These are phyloP conservation scores for Ceratocystis smalleyi DNA, from an alignment of 2,329 filamentous ascomycete species.

Conservation along the genomic window DNA sequence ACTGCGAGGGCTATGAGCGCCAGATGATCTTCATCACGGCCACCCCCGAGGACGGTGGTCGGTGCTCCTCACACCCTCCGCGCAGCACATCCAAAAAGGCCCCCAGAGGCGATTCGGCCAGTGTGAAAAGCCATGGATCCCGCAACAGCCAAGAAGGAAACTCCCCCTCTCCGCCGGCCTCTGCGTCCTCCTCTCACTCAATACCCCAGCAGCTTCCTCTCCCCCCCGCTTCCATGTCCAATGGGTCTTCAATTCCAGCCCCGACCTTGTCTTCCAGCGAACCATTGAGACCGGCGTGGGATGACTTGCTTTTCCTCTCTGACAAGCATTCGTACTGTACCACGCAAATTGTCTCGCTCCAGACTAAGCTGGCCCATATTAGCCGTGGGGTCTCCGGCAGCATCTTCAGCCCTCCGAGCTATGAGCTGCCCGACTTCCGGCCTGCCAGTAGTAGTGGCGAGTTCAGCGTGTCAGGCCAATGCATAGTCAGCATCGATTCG, in stretches of 20 bases:
- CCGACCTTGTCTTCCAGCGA: slow-evolving; percentile 19
- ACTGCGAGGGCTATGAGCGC: slow-evolving; percentile 47
- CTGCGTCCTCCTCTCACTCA: not conserved
- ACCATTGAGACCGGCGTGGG: slow-evolving; percentile 36
- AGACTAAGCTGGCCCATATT: slow-evolving; percentile 25
- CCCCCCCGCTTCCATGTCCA: slow-evolving; percentile 6
- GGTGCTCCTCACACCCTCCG: slow-evolving; percentile 41
- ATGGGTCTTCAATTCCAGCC: not conserved
- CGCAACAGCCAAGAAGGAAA: slow-evolving; percentile 18
- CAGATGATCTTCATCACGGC: slow-evolving; percentile 49
- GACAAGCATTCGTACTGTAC: slow-evolving; percentile 25
- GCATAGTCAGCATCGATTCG: slow-evolving; percentile 24
- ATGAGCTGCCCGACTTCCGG: slow-evolving; percentile 27
- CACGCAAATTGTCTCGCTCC: slow-evolving; percentile 32
- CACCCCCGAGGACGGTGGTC: slow-evolving; percentile 38
- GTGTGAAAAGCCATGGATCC: slow-evolving; percentile 22
- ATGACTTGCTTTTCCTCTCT: slow-evolving; percentile 31
- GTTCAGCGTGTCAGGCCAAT: slow-evolving; percentile 31
- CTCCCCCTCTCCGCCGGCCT: slow-evolving; percentile 8
- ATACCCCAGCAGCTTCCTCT: slow-evolving; percentile 10
- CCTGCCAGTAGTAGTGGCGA: slow-evolving; percentile 24
- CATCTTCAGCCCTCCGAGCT: slow-evolving; percentile 22
- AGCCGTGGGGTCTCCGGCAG: not conserved
- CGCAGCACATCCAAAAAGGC: slow-evolving; percentile 26
- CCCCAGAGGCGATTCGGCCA: slow-evolving; percentile 18